A percentile compares a stretch with the other conserved stretches of the same genome.
Evolutionary conservation across 208 protist species (phyloP).

Genomic region (Polymyxa betae): DNA sequence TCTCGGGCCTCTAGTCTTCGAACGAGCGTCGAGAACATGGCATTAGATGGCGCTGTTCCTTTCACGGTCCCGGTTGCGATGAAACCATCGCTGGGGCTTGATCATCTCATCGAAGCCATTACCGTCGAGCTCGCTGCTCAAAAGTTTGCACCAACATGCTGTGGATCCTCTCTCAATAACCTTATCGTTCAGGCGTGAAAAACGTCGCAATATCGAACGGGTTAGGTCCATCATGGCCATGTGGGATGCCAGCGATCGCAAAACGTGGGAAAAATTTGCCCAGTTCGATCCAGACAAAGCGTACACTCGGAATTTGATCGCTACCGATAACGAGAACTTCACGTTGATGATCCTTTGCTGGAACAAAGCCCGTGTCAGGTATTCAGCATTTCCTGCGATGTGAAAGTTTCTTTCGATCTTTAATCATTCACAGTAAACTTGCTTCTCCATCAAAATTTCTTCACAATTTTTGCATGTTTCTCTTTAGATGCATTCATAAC

Average conservation of each 20-base stretch:
- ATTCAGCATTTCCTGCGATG: too few relatives aligned
- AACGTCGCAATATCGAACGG: not conserved
- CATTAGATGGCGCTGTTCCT: not conserved
- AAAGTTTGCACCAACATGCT: not conserved
- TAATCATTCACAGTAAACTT: too few relatives aligned
- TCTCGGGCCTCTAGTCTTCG: too few relatives aligned
- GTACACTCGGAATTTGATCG: constrained; percentile 52
- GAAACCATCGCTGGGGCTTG: not conserved
- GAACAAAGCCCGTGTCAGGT: constrained; percentile 24
- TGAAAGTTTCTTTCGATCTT: too few relatives aligned
- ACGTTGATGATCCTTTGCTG: constrained; percentile 54
- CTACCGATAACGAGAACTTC: constrained; percentile 44
- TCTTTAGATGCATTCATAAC: not conserved
- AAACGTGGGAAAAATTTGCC: not conserved
- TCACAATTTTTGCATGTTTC: not conserved
- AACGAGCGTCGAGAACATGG: too few relatives aligned
- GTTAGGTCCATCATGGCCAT: not conserved
- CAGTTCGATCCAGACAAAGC: constrained; percentile 35
- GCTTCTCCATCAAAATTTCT: not conserved
- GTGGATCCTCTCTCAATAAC: not conserved
- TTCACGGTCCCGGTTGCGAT: not conserved
- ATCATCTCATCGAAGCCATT: not conserved
- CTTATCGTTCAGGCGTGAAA: not conserved
- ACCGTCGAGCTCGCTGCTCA: not conserved
- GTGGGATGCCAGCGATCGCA: not conserved